A percentile compares a stretch with the other conserved stretches of the same genome.
These are phyloP conservation scores for Kickxella alabastrina DNA, from an alignment of 192 early-diverging fungal genomes.

Conservation along the genomic window DNA sequence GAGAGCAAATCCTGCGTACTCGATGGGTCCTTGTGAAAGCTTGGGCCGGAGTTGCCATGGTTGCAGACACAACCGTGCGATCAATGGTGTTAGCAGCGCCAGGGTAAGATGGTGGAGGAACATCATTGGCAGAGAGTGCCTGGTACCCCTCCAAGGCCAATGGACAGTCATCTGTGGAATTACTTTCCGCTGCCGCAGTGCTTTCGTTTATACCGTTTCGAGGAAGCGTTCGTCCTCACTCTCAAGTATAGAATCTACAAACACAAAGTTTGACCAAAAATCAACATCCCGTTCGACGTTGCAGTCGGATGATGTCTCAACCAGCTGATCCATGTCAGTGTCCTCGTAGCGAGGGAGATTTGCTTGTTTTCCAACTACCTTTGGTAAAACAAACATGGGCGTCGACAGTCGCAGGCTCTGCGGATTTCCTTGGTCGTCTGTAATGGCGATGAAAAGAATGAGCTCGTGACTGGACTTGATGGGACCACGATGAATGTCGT, in stretches of 20 bases:
- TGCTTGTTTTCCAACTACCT: conserved; percentile 12
- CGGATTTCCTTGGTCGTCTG: conserved; percentile 10
- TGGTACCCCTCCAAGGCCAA: conserved; percentile 8
- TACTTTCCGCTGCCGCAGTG: background rate
- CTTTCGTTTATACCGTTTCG: background rate
- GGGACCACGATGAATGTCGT: conserved; percentile 40
- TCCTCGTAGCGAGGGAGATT: conserved; percentile 46
- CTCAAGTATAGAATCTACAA: conserved; percentile 19
- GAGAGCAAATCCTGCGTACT: background rate
- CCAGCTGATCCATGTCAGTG: conserved; percentile 16
- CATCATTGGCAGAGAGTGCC: background rate
- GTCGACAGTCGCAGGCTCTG: conserved; percentile 46
- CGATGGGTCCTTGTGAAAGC: background rate
- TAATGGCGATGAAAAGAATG: conserved; percentile 23
- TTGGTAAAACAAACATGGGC: conserved; percentile 38
- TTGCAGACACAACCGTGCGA: conserved; percentile 2
- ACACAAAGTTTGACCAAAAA: conserved; percentile 39
- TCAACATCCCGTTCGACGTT: conserved; percentile 25
- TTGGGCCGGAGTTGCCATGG: background rate
- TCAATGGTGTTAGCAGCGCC: conserved; percentile 1
- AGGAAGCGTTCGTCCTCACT: background rate
- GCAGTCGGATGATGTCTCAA: conserved; percentile 20
- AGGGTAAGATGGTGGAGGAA: conserved; percentile 8
- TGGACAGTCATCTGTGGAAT: background rate
- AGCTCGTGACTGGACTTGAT: conserved; percentile 39